Percentiles rank a stretch among this genome's conserved stretches.
phyloP scores from a whole-genome alignment of 768 basidiomycete species.

The Russula emetica region DNA sequence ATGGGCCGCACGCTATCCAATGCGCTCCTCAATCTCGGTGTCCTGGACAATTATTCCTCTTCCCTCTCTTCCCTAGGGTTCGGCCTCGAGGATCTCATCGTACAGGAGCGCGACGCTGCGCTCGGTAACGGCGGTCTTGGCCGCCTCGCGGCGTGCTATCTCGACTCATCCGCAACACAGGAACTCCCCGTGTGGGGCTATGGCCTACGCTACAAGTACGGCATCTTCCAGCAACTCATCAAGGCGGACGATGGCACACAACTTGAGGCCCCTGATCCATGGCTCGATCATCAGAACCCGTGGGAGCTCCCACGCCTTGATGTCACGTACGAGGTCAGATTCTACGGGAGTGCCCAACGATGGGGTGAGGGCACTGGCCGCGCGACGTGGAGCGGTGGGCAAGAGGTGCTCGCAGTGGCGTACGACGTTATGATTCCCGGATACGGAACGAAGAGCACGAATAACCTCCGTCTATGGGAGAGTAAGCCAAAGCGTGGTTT shows the following conservation, averaged over 20 bases:
- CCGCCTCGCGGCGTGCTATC: constrained; percentile 94
- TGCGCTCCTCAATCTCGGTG: constrained; percentile 81
- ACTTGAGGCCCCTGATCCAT: constrained; percentile 89
- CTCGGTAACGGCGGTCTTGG: constrained; percentile 95
- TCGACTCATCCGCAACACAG: constrained; percentile 87
- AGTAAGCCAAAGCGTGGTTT: constrained; percentile 86
- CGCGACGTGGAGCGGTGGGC: constrained; percentile 80
- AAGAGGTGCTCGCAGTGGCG: constrained; percentile 89
- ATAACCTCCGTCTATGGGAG: constrained; percentile 86
- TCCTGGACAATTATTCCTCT: constrained; percentile 69
- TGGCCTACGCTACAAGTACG: constrained; percentile 87
- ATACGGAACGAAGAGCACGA: constrained; percentile 77
- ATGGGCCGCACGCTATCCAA: constrained; percentile 79
- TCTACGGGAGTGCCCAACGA: constrained; percentile 81
- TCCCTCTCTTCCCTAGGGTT: constrained; percentile 81
- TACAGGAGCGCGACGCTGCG: constrained; percentile 88
- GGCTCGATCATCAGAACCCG: constrained; percentile 83
- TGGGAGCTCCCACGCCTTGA: constrained; percentile 88
- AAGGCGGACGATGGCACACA: constrained; percentile 72
- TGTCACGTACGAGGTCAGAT: constrained; percentile 79
- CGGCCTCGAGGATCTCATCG: constrained; percentile 80
- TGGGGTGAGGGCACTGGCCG: constrained; percentile 48
- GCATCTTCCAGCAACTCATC: constrained; percentile 94
- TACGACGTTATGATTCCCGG: constrained; percentile 96
- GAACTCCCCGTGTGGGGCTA: constrained; percentile 96